Base-by-base conservation (phyloP, 768 basidiomycete genomes). In the Austroboletus festivus region DNA sequence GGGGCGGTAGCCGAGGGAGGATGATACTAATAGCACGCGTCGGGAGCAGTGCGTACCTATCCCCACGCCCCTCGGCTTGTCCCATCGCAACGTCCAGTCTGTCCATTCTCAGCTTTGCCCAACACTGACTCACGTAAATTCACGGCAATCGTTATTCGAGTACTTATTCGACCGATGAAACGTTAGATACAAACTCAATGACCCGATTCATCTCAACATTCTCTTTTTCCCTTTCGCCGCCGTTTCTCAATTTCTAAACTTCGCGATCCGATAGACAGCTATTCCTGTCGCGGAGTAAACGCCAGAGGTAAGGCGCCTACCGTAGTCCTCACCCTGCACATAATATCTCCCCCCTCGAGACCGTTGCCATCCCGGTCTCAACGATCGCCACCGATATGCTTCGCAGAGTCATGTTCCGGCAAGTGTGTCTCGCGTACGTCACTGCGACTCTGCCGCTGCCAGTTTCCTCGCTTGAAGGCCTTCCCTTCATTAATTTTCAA, bases 31-130 rank as follows among this genome's bases (percentile, higher is more conserved):
- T 33, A 33, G 15, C 15, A 33, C 13, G 28, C 11, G 11, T 33
- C 18, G 16, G 39, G 22, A 22, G 22, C 38, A 20, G 42, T 6
- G 24, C 5, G 55, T 54, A 35, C 40, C 51, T 47, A 38, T 61
- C 51, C 57, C 60, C 59, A 61, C 59, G 58, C 45, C 20, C n/a
- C n/a, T 50, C 44, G 37, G 41, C 38, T 50, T 24, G 24, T 51
- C 34, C 38, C 52, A 22, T 57, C 50, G 54, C 47, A 52, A 55
- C 55, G 42, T 48, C 34, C 10, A 33, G 31, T 33, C 12, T 16
- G 35, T 18, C 52, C 37, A 16, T 42, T 35, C 48, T 35, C 44
- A 33, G 37, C 38, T 8, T 5, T 34, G 33, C 5, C 33, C 16
- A 5, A 34, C 10, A 13, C 4, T n/a, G 12, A 5, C 16, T 34